Evolutionary conservation across 257 asterid species (phyloP), one percentile per base, ranked within the genome.

Genomic region (Knoxia roxburghii): DNA sequence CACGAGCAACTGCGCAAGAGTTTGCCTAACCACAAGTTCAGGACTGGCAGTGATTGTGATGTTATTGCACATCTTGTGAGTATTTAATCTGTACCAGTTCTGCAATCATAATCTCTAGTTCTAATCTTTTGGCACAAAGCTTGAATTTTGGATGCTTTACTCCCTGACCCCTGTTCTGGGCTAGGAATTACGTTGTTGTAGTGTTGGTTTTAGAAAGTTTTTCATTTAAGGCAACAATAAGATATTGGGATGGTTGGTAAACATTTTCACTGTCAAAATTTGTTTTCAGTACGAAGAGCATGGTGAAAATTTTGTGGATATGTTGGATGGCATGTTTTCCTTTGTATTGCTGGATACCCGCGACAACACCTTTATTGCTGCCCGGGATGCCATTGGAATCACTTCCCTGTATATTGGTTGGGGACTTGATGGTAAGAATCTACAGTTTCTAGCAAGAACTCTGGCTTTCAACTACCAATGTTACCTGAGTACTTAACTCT

Each of bases 11-110:
- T 94, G 69, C 87, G 98, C n/a, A 68, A 50, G 67, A 70, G 48
- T 64, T 70, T 94, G 84, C 81, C 96, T 20, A 77, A 85, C 50
- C 99, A 90, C 87, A 87, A 81, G 68, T 94, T 94, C 77, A 75
- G 79, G 60, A 90, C 99, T 27, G 96, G 96, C 50, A 90, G 99
- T 51, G 99, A 90, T 35, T 94, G 99, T 67, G 99, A 90, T 53
- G 99, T 94, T 73, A 94, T 94, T 58, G 98, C 96, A 0, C 99
- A 94, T 85, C 99, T 94, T 56, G 99, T 94, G 73, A 94, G 97
- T 57, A 59, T 62, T 15, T 20, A 15, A 1, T 6, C 24, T 24
- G 24, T 27, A 27, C n/a, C n/a, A n/a, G n/a, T n/a, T n/a, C n/a
- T n/a, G n/a, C n/a, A n/a, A n/a, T n/a, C n/a, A n/a, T n/a, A n/a